Evolutionary conservation across 2,329 filamentous ascomycete genomes (phyloP).

Genomic region (Sporothrix protearum): DNA sequence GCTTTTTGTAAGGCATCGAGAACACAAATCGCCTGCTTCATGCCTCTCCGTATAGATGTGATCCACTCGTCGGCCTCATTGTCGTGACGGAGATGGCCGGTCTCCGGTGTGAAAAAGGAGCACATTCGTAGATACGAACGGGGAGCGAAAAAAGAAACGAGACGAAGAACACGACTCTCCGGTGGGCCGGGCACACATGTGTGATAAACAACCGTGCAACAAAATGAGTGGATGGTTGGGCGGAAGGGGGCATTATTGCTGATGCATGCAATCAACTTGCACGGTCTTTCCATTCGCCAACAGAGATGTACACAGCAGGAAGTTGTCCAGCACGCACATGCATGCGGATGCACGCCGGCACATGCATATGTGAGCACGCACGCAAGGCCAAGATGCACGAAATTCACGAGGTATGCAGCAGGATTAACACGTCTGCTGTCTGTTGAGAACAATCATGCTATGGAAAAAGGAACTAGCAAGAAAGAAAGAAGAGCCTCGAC

Average conservation of each 20-base stretch:
- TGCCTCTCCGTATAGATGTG: background rate
- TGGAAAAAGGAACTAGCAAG: background rate
- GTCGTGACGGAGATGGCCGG: background rate
- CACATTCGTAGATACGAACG: background rate
- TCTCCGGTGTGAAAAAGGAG: background rate
- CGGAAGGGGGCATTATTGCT: background rate
- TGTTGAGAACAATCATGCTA: background rate
- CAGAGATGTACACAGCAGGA: background rate
- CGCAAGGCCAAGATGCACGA: background rate
- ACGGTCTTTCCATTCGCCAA: background rate
- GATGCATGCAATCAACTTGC: background rate
- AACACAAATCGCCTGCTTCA: background rate
- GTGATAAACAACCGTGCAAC: background rate
- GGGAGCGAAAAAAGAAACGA: background rate
- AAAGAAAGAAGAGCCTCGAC: no score
- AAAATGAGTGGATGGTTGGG: background rate
- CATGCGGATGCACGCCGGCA: conserved; percentile 6
- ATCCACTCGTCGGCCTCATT: background rate
- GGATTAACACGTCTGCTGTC: background rate
- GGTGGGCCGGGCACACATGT: background rate
- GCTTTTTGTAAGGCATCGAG: background rate
- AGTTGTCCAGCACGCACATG: background rate
- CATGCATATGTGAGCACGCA: background rate
- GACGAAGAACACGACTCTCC: background rate
- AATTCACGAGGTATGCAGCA: background rate